Percentiles rank a stretch among this genome's conserved stretches.
These are phyloP conservation scores for Ganoderma lingzhi DNA, from an alignment of 1,284 basidiomycete species.

Conservation along the genomic window DNA sequence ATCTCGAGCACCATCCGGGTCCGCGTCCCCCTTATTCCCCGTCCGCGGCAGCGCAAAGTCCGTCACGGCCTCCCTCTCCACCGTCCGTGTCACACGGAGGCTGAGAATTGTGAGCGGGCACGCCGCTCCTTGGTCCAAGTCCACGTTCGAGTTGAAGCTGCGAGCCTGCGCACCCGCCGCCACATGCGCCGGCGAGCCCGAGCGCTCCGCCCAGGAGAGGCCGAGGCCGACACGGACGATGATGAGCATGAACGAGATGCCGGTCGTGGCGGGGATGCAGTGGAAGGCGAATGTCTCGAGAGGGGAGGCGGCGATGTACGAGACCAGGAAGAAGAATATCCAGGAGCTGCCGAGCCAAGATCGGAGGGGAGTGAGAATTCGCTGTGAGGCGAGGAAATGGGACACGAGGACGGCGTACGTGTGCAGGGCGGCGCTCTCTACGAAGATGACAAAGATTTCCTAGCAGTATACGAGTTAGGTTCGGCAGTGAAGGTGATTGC, in stretches of 20 bases:
- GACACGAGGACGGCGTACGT: slow-evolving; percentile 17
- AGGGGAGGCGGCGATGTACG: slow-evolving; percentile 21
- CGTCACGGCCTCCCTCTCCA: slow-evolving; percentile 26
- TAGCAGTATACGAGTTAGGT: background rate
- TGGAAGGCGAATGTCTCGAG: slow-evolving; percentile 27
- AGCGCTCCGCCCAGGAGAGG: slow-evolving; percentile 25
- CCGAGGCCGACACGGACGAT: slow-evolving; percentile 31
- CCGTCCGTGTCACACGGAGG: slow-evolving; percentile 24
- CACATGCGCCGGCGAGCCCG: background rate
- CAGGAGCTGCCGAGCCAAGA: slow-evolving; percentile 14
- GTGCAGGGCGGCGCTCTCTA: slow-evolving; percentile 29
- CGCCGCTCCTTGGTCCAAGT: slow-evolving; percentile 2
- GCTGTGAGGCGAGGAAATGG: background rate
- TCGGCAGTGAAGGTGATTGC: no score
- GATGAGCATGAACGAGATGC: slow-evolving; percentile 34
- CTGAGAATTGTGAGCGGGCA: slow-evolving; percentile 22
- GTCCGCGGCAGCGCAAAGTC: slow-evolving; percentile 20
- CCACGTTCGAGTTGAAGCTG: background rate
- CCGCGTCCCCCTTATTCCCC: no score
- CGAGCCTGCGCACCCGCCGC: background rate
- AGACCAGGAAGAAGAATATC: slow-evolving; percentile 29
- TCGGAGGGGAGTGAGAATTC: background rate
- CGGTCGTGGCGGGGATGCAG: slow-evolving; percentile 28
- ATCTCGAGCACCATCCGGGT: no score
- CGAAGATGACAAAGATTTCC: slow-evolving; percentile 27